Evolutionary conservation across 345 rosid species (phyloP).

Genomic region (Moricandia arvensis): DNA sequence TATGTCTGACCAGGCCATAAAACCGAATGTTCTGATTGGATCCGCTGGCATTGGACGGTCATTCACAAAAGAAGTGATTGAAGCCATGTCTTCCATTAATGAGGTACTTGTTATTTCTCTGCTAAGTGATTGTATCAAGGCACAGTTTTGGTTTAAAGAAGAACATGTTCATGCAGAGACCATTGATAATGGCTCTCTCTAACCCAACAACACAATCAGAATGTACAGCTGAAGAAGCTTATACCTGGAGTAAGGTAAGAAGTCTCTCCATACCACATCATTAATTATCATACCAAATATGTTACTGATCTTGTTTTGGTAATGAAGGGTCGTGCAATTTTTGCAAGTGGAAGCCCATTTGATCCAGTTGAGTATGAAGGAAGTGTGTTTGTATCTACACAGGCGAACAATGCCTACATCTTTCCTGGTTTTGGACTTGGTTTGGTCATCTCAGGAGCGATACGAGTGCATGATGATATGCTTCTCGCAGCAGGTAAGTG

Average conservation of each 20-base stretch:
- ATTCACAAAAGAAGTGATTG: conserved; percentile 86
- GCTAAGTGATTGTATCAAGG: not conserved
- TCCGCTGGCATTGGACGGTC: conserved; percentile 85
- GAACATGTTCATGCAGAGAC: conserved; percentile 56
- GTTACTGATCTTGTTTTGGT: not conserved
- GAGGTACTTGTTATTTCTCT: conserved; percentile 45
- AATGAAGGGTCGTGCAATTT: conserved; percentile 86
- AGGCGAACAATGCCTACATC: conserved; percentile 93
- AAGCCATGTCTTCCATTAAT: conserved; percentile 78
- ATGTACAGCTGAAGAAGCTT: conserved; percentile 97
- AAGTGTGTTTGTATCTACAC: conserved; percentile 72
- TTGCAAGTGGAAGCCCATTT: conserved; percentile 97
- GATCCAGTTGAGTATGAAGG: conserved; percentile 77
- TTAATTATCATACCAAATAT: not conserved
- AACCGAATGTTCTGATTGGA: conserved; percentile 83
- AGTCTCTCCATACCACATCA: not conserved
- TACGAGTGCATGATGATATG: conserved; percentile 82
- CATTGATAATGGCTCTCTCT: conserved; percentile 91
- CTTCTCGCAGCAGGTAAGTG: conserved; percentile 84
- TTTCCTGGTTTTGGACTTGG: conserved; percentile 95
- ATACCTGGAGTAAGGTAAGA: conserved; percentile 78
- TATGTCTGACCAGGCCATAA: conserved; percentile 57
- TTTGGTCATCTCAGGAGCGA: conserved; percentile 78
- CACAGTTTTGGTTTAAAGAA: not conserved
- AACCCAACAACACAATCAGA: conserved; percentile 97